Percentiles rank a stretch among this genome's conserved stretches.
phyloP scores from a whole-genome alignment of 495 filamentous ascomycete species.

The Penicillium cinerascens region DNA sequence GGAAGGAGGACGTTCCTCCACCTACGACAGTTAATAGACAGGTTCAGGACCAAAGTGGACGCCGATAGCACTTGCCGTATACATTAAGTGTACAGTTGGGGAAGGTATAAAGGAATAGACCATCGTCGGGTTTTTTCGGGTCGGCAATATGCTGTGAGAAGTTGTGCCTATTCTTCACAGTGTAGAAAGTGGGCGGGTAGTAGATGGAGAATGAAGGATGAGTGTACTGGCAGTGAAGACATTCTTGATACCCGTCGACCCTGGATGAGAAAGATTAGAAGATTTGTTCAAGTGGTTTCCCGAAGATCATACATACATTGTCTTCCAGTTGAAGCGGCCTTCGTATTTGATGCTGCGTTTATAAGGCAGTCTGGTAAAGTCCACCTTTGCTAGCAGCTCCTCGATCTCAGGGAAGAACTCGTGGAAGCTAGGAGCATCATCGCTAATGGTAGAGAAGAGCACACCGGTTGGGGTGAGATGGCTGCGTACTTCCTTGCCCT shows the following conservation, averaged over 20 bases:
- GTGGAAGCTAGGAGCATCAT: constrained; percentile 49
- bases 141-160: constrained; percentile 59
- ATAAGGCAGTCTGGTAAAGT: constrained; percentile 56
- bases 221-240: constrained; percentile 61
- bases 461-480: constrained; percentile 55
- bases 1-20: constrained; percentile 58
- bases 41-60: no score
- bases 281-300: not conserved
- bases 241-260: constrained; percentile 63
- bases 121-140: constrained; percentile 52
- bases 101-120: constrained; percentile 60
- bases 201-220: constrained; percentile 57
- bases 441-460: constrained; percentile 51
- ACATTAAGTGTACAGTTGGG: constrained; percentile 60
- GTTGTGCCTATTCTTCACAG: constrained; percentile 54
- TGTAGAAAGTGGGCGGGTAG: constrained; percentile 58
- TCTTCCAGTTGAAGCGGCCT: constrained; percentile 62
- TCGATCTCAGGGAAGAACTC: constrained; percentile 55
- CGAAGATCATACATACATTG: constrained; percentile 42
- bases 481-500: constrained; percentile 32
- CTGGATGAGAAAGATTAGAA: constrained; percentile 14
- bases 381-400: constrained; percentile 46
- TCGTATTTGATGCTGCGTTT: constrained; percentile 55
- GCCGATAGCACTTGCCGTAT: constrained; percentile 34
- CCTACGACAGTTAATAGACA: no score